These are phyloP conservation scores for Hordeum marinum DNA, from an alignment of 176 grass and related monocot species.

Conservation along the genomic window DNA sequence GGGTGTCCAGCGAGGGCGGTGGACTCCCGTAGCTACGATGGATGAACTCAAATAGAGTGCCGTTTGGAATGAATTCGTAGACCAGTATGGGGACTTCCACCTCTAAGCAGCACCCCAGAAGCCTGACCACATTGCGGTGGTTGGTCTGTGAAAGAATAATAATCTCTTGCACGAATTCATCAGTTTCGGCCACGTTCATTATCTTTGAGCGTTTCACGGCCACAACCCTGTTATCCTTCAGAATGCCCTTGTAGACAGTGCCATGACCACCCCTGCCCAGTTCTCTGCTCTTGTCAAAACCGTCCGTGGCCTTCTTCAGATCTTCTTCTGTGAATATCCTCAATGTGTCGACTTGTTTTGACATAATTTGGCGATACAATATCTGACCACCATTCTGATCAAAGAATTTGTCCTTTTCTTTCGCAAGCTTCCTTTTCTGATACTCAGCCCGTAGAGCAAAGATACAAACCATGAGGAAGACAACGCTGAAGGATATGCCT, in stretches of 20 bases:
- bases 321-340: background rate
- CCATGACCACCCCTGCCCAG: background rate
- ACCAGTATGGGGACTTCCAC: background rate
- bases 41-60: background rate
- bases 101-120: background rate
- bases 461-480: background rate
- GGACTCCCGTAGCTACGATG: background rate
- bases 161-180: background rate
- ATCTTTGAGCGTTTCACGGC: conserved; percentile 19
- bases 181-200: background rate
- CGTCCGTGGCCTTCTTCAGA: background rate
- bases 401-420: background rate
- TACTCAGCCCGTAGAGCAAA: background rate
- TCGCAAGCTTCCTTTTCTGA: background rate
- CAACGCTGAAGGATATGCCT: background rate
- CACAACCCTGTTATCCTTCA: background rate
- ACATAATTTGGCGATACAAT: conserved; percentile 12
- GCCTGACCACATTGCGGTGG: background rate
- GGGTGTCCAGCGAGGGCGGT: background rate
- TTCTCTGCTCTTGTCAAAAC: background rate
- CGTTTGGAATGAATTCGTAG: background rate
- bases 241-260: conserved; percentile 1
- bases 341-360: conserved; percentile 17
- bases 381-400: conserved; percentile 24
- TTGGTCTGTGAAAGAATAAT: background rate